Percentiles rank a stretch among this genome's conserved stretches.
Conservation (phyloP, 2,329 filamentous ascomycete genomes). For the Pleurostoma richardsiae region DNA sequence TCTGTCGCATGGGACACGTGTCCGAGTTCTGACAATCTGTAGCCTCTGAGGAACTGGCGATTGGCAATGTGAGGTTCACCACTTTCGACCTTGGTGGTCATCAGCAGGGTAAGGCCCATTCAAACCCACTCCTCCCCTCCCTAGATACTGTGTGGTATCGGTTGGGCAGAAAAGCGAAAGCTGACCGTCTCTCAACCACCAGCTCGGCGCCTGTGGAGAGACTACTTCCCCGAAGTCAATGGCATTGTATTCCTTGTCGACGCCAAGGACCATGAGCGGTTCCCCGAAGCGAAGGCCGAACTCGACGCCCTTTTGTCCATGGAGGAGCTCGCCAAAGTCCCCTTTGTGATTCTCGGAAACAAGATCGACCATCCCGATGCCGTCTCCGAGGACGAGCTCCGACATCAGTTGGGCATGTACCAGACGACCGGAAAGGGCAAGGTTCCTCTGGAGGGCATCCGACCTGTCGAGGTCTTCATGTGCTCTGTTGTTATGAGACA, state of each 20-base stretch:
- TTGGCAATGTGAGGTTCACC: conserved; percentile 90
- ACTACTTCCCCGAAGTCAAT: conserved; percentile 94
- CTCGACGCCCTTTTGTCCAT: conserved; percentile 92
- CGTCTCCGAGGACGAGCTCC: conserved; percentile 90
- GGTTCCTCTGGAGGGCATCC: conserved; percentile 80
- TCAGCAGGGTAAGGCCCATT: conserved; percentile 68
- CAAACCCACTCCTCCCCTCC: not conserved
- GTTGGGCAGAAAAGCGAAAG: not conserved
- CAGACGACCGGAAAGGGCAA: conserved; percentile 97
- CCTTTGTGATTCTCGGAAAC: conserved; percentile 94
- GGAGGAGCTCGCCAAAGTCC: conserved; percentile 94
- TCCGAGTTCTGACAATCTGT: conserved; percentile 11
- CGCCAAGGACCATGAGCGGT: conserved; percentile 93
- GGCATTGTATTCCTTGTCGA: conserved; percentile 98
- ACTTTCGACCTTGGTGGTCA: conserved; percentile 93
- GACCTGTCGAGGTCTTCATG: conserved; percentile 98
- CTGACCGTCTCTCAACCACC: conserved; percentile 3
- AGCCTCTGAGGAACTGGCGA: conserved; percentile 89
- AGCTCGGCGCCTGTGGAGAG: conserved; percentile 93
- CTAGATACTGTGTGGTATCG: not conserved
- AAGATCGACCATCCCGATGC: conserved; percentile 99
- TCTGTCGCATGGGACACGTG: conserved; percentile 11
- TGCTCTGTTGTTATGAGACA: conserved; percentile 98
- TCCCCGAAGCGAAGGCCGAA: conserved; percentile 92
- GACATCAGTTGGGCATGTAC: conserved; percentile 87